Evolutionary conservation across 2,329 filamentous ascomycete species (phyloP), one percentile per base, ranked within the genome.

Genomic region (Diaporthe humulicola): DNA sequence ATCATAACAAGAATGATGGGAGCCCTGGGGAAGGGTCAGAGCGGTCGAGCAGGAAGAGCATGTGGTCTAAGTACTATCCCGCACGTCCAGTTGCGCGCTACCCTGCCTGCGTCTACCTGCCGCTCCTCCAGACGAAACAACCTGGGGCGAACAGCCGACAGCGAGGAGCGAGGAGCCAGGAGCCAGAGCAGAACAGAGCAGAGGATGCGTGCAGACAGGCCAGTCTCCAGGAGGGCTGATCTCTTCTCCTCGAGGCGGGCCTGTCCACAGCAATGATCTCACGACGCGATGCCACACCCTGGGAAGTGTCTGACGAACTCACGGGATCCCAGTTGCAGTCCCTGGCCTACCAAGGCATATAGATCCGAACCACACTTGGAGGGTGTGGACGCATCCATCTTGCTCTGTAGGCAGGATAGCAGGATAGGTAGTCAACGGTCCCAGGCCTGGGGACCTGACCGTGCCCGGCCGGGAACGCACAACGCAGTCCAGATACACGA

Each of bases 21-120:
- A 67, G 22, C n/a, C 7, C 14, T 19, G 42, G n/a, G 45, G 45
- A 38, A 52, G 15, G 45, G 45, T 28, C 30, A 64, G 45, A 38
- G 64, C 19, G 45, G 64, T 28, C 33, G 64, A 50, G 30, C 45
- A 67, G 64, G 64, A 67, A 52, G 45, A 67, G 64, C 64, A 52
- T 52, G 64, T 50, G 64, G 64, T 25, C 64, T 67, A 67, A 67
- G 64, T 67, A 67, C 64, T 67, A 28, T 52, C 45, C 38, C 22
- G 42, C 42, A 67, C 22, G 45, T 67, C 30, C 61, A 36, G 42
- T 48, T 36, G 42, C 28, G 42, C 28, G 25, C 42, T 50, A 66
- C 61, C 40, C 42, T 66, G 61, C 42, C 58, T 50, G 42, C 19
- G 61, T 67, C 61, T 52, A 25, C 45, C 28, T 28, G 64, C 64